Conservation (phyloP, 2,329 filamentous ascomycete genomes). For the Monosporascus sp. region DNA sequence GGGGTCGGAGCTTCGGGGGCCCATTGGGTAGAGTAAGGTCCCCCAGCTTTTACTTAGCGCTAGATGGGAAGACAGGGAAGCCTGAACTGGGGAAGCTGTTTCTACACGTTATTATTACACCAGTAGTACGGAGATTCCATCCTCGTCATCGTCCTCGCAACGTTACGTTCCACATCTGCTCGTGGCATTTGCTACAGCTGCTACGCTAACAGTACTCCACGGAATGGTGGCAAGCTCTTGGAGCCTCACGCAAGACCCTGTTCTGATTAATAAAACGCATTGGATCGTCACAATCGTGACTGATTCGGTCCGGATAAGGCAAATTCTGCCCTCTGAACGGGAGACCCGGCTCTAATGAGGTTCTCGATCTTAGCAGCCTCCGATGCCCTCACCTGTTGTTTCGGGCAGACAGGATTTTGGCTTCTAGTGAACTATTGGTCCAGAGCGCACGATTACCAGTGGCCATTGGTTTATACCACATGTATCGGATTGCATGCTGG, state of each 20-base stretch:
- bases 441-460: neutral
- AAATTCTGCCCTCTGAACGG: neutral
- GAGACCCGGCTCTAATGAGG: neutral
- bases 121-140: too few species aligned
- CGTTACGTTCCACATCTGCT: neutral
- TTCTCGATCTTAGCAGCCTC: neutral
- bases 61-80: too few species aligned
- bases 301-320: neutral
- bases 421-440: neutral
- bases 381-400: neutral
- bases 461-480: conserved; percentile 25
- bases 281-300: neutral
- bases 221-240: conserved; percentile 9
- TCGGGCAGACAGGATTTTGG: neutral
- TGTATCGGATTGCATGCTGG: conserved; percentile 17
- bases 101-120: too few species aligned
- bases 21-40: too few species aligned
- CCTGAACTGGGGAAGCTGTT: too few species aligned
- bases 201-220: neutral
- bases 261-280: neutral
- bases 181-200: neutral
- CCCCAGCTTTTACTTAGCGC: too few species aligned
- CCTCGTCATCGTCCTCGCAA: neutral
- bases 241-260: conserved; percentile 16
- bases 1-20: too few species aligned